Conservation (phyloP, 352 stramenopile genomes). For the Pythium pyrilobum region DNA sequence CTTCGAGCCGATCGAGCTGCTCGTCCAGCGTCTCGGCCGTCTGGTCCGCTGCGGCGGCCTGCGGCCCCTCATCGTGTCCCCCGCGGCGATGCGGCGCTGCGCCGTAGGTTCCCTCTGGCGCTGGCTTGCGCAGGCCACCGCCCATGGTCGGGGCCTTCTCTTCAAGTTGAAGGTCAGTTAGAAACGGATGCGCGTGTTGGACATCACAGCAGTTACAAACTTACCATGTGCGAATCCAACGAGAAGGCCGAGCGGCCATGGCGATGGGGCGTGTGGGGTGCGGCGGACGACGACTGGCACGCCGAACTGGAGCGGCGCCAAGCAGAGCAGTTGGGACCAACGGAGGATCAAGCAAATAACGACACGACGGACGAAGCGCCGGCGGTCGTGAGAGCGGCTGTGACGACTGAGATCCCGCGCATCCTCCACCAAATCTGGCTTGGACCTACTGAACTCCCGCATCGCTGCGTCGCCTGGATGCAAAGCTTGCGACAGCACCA, state of each 20-base stretch:
- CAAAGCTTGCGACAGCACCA: slow-evolving; percentile 41
- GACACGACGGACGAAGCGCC: not conserved
- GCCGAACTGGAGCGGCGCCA: slow-evolving; percentile 20
- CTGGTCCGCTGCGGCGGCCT: not conserved
- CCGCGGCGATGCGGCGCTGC: not conserved
- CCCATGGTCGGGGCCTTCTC: slow-evolving; percentile 28
- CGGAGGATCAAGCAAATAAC: not conserved
- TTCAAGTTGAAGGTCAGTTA: slow-evolving; percentile 6
- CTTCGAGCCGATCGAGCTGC: slow-evolving; percentile 51
- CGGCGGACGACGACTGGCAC: slow-evolving; percentile 23
- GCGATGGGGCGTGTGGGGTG: slow-evolving; percentile 34
- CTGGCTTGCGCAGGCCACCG: slow-evolving; percentile 33
- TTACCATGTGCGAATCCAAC: not conserved
- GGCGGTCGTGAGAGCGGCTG: not conserved
- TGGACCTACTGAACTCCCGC: slow-evolving; percentile 25
- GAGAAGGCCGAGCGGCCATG: slow-evolving; percentile 5
- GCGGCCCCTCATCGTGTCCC: no score
- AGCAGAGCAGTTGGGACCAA: not conserved
- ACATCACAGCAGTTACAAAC: not conserved
- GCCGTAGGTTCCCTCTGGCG: slow-evolving; percentile 12
- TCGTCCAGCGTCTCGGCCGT: slow-evolving; percentile 17
- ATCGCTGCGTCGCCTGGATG: slow-evolving; percentile 28
- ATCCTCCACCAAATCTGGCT: slow-evolving; percentile 79
- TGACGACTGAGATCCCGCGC: slow-evolving; percentile 25
- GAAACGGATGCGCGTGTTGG: not conserved